Evolutionary conservation across 164 flowering plant species (phyloP), one percentile per base, ranked within the genome.

Genomic region (Magnolia sinica): DNA sequence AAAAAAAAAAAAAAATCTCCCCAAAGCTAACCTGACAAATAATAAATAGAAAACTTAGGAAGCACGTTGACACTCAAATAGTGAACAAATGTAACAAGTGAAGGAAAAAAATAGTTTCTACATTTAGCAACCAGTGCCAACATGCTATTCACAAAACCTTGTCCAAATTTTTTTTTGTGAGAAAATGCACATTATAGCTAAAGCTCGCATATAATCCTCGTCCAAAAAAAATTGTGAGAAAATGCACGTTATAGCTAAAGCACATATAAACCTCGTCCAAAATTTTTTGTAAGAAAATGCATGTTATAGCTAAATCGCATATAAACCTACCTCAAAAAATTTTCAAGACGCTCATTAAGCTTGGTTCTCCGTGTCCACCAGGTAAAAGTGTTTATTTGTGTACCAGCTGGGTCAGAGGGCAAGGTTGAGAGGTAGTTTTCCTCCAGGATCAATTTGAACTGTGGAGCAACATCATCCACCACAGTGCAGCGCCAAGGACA

Each of bases 401-500:
- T 87, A 83, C 87, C 89, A 71, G 79, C 90, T 16, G 51, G 19
- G 27, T 86, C 80, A 76, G 77, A 76, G 18, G 51, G 64, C 8
- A 91, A 86, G 13, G 91, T 85, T 65, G 98, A 88, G n/a, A 85
- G 45, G 77, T 85, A 90, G 79, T 88, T 96, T 72, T 89, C 91
- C 81, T 89, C 86, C 76, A 96, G 68, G 72, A 96, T 88, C 75
- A n/a, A 19, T 82, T 81, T 91, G 74, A 90, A 96, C 16, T 76
- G 79, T 71, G 99, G 98, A 79, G 87, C 92, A 50, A 92, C 82
- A 74, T 86, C 86, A 85, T 96, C 99, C 29, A 92, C 84, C 29
- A 89, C 78, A 64, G 89, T 77, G 83, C 80, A 82, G 55, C 89
- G 90, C 98, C 99, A 96, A n/a, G 99, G 98, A 73, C 98, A 96